Evolutionary conservation across 139 green algal species (phyloP).

Genomic region (Diplosphaera chodatii): DNA sequence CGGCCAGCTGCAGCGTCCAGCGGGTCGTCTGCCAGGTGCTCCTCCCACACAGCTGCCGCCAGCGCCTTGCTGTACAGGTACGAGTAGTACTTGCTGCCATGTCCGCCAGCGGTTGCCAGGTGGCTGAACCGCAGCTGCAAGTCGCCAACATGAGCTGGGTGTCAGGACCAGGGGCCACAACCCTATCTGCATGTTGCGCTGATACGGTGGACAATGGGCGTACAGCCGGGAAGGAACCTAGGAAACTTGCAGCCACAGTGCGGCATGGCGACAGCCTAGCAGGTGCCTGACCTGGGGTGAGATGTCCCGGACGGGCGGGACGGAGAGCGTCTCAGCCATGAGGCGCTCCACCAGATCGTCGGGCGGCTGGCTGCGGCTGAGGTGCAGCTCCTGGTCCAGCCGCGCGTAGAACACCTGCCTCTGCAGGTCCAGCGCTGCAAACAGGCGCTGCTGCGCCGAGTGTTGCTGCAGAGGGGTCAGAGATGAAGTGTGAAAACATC

Average conservation of each 20-base stretch:
- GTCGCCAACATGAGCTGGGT: no score
- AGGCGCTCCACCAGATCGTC: not conserved
- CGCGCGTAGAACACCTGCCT: constrained; percentile 9
- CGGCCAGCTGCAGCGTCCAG: not conserved
- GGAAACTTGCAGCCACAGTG: no score
- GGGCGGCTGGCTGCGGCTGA: no score
- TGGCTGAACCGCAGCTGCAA: not conserved
- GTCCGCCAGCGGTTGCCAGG: not conserved
- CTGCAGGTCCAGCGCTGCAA: not conserved
- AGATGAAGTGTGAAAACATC: no score
- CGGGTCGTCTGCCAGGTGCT: constrained; percentile 1
- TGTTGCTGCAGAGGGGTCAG: not conserved
- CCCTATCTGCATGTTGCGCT: no score
- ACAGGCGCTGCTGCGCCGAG: not conserved
- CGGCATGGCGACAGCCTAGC: no score
- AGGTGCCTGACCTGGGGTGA: not conserved
- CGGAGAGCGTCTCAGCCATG: not conserved
- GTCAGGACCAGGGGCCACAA: no score
- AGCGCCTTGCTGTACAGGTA: constrained; percentile 13
- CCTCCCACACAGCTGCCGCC: constrained; percentile 5
- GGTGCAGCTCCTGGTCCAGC: not conserved
- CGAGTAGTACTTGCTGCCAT: constrained; percentile 10
- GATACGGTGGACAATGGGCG: no score
- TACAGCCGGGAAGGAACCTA: no score
- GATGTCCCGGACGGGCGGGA: not conserved